A percentile compares a stretch with the other conserved stretches of the same genome.
phyloP scores from a whole-genome alignment of 169 alveolate genomes.

The Cryptosporidium muris region DNA sequence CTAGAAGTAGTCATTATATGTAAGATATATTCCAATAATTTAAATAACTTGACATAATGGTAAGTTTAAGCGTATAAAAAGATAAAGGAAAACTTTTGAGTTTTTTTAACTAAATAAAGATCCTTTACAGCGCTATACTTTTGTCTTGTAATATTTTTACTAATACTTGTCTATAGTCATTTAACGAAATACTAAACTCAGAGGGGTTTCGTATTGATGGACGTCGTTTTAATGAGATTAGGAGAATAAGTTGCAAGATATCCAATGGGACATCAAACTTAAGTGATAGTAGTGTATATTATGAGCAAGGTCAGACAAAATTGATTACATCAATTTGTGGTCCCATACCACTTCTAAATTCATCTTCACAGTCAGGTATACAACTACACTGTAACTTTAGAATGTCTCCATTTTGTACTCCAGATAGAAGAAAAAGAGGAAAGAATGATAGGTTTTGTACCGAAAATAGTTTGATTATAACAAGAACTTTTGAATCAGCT shows the following conservation, averaged over 20 bases:
- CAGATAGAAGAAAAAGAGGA: slow-evolving; percentile 62
- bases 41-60: too few relatives aligned
- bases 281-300: slow-evolving; percentile 34
- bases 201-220: slow-evolving; percentile 66
- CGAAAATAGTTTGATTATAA: slow-evolving; percentile 27
- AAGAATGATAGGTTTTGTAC: slow-evolving; percentile 48
- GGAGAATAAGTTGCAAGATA: slow-evolving; percentile 34
- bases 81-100: too few relatives aligned
- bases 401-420: slow-evolving; percentile 38
- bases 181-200: slow-evolving; percentile 27
- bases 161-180: too few relatives aligned
- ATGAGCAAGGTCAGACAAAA: slow-evolving; percentile 57
- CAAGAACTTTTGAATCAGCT: slow-evolving; percentile 41
- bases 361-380: slow-evolving; percentile 2
- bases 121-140: too few relatives aligned
- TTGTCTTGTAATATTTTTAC: too few relatives aligned
- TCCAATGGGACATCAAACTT: slow-evolving; percentile 12
- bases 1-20: too few relatives aligned
- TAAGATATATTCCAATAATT: too few relatives aligned
- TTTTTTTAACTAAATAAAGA: too few relatives aligned
- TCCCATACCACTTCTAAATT: slow-evolving; percentile 21
- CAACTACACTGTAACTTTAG: slow-evolving; percentile 33
- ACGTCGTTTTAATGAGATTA: slow-evolving; percentile 26
- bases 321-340: slow-evolving; percentile 39
- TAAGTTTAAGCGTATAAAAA: too few relatives aligned